Base-by-base conservation (phyloP, 2,329 filamentous ascomycete species). In the Cladosporium sp. region DNA sequence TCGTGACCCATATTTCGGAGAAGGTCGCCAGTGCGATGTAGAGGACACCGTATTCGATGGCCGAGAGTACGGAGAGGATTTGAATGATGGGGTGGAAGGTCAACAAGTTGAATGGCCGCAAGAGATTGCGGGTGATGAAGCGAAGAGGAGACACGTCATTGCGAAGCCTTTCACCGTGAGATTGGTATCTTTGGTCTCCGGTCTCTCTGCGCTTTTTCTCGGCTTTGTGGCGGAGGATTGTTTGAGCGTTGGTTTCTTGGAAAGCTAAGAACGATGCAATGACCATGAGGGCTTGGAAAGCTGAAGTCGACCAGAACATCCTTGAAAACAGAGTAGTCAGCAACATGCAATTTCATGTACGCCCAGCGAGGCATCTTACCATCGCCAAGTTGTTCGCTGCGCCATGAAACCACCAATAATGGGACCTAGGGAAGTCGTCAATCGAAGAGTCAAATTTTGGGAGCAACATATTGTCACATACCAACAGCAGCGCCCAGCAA, bases 221-320 rank as follows among this genome's bases (percentile, higher is more conserved):
- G 2, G 41, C 41, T n/a, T 18, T 9, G 53, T 73, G 68, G 19
- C 71, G 65, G 2, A 87, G 75, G 4, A 89, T 73, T n/a, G 78
- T 78, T 0, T 84, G 82, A 0, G 75, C 78, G 63, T 86, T 86
- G 2, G 83, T 86, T 61, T 87, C 84, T 49, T 75, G 74, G 1
- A 83, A 72, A 55, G 83, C 76, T 62, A 83, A 77, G 40, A 86
- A 64, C 3, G 84, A 84, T 6, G 76, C 67, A 7, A 76, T 51
- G 61, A 86, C 83, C 46, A 88, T 78, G 8, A 79, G 52, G 1
- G 73, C 83, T 51, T 82, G 80, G 22, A 72, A 72, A 50, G 87
- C 83, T 0, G 80, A 79, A 0, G 82, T 85, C 0, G 79, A 74
- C 68, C 78, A 86, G 69, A 88, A 89, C 7, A 81, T 78, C 41